A percentile compares a stretch with the other conserved stretches of the same genome.
phyloP scores from a whole-genome alignment of 2,329 filamentous ascomycete species.

The Aspergillus aculeatus region DNA sequence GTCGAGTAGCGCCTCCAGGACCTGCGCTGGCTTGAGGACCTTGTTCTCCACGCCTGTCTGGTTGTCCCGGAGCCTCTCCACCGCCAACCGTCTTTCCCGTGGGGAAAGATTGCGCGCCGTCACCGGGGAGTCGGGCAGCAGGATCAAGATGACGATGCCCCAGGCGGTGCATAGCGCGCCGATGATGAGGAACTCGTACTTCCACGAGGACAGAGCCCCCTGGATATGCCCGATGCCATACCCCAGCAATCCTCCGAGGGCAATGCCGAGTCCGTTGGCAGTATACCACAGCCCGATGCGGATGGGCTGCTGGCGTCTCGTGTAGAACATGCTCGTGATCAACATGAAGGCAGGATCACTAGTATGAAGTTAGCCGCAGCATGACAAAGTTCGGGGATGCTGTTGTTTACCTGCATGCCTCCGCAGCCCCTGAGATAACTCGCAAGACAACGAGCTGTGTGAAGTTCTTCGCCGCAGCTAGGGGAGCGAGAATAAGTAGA shows the following conservation, averaged over 20 bases:
- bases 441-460: conserved; percentile 51
- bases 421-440: conserved; percentile 54
- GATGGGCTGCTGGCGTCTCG: conserved; percentile 49
- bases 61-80: conserved; percentile 54
- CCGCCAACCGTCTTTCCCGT: conserved; percentile 47
- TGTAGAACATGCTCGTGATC: conserved; percentile 55
- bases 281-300: conserved; percentile 58
- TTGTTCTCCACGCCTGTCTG: conserved; percentile 56
- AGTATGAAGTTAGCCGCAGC: neutral
- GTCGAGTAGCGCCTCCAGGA: conserved; percentile 50
- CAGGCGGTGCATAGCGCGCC: conserved; percentile 39
- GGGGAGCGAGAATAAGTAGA: neutral
- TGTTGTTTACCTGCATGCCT: conserved; percentile 36
- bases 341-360: conserved; percentile 55
- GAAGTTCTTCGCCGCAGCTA: conserved; percentile 52
- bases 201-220: conserved; percentile 52
- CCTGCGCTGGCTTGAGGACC: conserved; percentile 49
- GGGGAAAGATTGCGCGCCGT: conserved; percentile 46
- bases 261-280: conserved; percentile 58
- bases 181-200: conserved; percentile 60
- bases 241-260: conserved; percentile 42
- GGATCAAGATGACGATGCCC: conserved; percentile 37
- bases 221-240: conserved; percentile 62
- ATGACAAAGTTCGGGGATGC: neutral
- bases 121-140: conserved; percentile 47